phyloP scores from a whole-genome alignment of 108 stramenopile species.

The Discostella pseudostelligera region DNA sequence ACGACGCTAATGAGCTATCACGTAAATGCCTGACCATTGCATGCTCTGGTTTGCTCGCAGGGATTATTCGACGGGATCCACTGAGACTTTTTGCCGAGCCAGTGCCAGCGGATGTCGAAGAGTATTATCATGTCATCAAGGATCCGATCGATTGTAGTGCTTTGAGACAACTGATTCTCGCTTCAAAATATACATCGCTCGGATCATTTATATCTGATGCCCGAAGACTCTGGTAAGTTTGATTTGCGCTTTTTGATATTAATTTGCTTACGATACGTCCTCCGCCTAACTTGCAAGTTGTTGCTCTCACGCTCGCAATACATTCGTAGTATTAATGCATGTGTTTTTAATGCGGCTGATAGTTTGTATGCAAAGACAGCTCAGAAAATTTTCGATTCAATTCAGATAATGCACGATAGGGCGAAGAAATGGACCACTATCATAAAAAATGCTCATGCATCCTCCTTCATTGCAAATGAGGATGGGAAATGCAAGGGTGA shows the following conservation, averaged over 20 bases:
- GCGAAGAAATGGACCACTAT: conserved; percentile 69
- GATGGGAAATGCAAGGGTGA: conserved; percentile 25
- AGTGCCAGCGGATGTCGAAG: conserved; percentile 57
- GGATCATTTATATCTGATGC: conserved; percentile 73
- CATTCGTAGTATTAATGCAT: conserved; percentile 47
- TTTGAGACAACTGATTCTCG: conserved; percentile 60
- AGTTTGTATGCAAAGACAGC: conserved; percentile 76
- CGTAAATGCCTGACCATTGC: conserved; percentile 61
- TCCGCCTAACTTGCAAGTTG: no score
- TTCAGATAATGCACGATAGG: conserved; percentile 63
- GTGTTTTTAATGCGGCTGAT: conserved; percentile 73
- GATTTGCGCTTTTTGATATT: no score
- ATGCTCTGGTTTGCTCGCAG: conserved; percentile 66
- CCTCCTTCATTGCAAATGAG: conserved; percentile 37
- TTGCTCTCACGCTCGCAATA: no score
- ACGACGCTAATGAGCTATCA: conserved; percentile 57
- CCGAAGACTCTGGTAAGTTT: conserved; percentile 47
- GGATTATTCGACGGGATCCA: conserved; percentile 76
- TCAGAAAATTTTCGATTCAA: conserved; percentile 58
- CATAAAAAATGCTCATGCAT: conserved; percentile 68
- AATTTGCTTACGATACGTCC: no score
- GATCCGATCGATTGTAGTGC: conserved; percentile 77
- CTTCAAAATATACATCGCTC: conserved; percentile 57
- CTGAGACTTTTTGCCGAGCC: conserved; percentile 77
- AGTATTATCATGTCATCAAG: conserved; percentile 62